Conservation (phyloP, 2,329 filamentous ascomycete genomes). For the Emergomyces pasteurianus region DNA sequence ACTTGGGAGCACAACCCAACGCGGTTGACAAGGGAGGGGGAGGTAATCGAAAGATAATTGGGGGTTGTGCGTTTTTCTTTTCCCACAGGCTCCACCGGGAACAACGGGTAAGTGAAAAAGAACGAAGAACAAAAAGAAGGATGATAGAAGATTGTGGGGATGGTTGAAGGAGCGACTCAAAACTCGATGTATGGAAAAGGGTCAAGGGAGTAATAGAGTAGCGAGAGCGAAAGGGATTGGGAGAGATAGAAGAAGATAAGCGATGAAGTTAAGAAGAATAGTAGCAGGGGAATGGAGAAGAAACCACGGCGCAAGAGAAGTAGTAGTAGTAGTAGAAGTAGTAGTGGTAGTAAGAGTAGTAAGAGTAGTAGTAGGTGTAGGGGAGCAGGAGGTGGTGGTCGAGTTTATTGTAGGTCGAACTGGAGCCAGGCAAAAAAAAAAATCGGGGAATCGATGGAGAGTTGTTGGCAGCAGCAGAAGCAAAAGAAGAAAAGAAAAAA, state of each 20-base stretch:
- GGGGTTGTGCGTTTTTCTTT: neutral
- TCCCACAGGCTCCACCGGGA: conserved; percentile 4
- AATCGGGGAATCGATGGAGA: neutral
- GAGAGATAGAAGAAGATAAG: neutral
- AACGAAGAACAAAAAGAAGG: conserved; percentile 10
- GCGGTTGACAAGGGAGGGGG: conserved; percentile 1
- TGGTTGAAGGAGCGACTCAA: neutral
- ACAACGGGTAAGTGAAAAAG: conserved; percentile 5
- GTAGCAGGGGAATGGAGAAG: neutral
- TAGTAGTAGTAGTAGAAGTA: no score
- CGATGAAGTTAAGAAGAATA: neutral
- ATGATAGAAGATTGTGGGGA: neutral
- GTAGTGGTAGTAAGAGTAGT: neutral
- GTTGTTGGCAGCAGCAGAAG: neutral
- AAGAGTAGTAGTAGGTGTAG: neutral
- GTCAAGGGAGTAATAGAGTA: neutral
- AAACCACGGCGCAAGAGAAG: no score
- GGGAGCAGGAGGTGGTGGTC: neutral
- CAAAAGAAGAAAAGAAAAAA: neutral
- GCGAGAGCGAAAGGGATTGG: neutral
- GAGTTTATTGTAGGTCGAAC: neutral
- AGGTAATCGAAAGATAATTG: neutral
- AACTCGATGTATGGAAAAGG: neutral
- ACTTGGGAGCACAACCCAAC: neutral
- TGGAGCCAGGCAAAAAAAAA: neutral